A percentile compares a stretch with the other conserved stretches of the same genome.
Evolutionary conservation across 768 basidiomycete species (phyloP).

Genomic region (Mycena rebaudengoi): DNA sequence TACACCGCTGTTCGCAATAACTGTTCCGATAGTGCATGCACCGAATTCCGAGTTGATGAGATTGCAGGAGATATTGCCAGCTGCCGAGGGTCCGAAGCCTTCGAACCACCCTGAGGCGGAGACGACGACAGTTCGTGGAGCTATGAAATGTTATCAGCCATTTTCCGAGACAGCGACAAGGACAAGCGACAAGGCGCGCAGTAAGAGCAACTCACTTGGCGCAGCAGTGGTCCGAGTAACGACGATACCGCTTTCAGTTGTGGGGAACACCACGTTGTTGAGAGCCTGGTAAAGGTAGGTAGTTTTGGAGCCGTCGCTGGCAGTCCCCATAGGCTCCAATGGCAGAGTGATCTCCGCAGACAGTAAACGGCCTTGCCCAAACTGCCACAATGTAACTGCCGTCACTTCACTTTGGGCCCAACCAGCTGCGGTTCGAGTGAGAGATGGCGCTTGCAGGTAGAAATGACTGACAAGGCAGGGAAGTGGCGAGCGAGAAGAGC

Average conservation of each 20-base stretch:
- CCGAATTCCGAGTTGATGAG: neutral
- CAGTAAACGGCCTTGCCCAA: neutral
- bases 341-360: neutral
- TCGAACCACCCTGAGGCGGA: slow-evolving; percentile 1
- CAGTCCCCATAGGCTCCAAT: neutral
- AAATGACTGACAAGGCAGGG: too few species aligned
- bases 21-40: neutral
- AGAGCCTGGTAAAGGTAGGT: slow-evolving; percentile 5
- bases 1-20: neutral
- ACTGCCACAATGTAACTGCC: slow-evolving; percentile 13
- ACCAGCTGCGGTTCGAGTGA: too few species aligned
- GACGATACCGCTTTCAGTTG: neutral
- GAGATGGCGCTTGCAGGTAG: too few species aligned
- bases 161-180: too few species aligned
- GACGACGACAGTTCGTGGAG: neutral
- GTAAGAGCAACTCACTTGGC: neutral
- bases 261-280: neutral
- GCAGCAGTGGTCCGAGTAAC: neutral
- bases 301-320: neutral
- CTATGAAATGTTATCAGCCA: too few species aligned
- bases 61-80: neutral
- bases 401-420: neutral
- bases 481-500: too few species aligned
- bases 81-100: neutral
- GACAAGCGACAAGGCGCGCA: too few species aligned